phyloP scores from a whole-genome alignment of 2,329 filamentous ascomycete genomes.

The Fusarium xyrophilum region DNA sequence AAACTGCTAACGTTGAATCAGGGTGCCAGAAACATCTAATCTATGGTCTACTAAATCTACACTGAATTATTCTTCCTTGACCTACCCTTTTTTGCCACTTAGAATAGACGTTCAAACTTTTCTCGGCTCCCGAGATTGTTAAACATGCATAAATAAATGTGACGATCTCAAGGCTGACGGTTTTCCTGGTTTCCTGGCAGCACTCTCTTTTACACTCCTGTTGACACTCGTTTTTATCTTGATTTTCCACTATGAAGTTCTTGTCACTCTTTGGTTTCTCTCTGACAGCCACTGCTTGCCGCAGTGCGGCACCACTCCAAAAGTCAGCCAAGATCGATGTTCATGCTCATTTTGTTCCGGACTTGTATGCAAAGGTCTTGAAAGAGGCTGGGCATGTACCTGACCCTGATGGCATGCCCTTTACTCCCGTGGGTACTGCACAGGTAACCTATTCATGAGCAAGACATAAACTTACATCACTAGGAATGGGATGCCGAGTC shows the following conservation, averaged over 20 bases:
- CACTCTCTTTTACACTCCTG: neutral
- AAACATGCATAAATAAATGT: neutral
- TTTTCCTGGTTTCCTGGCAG: neutral
- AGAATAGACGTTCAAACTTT: accelerated
- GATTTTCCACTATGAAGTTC: neutral
- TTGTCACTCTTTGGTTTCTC: neutral
- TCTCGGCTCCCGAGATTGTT: too few relatives aligned
- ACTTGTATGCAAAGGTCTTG: conserved; percentile 5
- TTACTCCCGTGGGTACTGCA: neutral
- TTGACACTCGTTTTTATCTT: neutral
- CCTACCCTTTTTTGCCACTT: neutral
- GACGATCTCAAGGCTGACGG: accelerated
- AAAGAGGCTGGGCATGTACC: conserved; percentile 4
- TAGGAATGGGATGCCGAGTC: conserved; percentile 10
- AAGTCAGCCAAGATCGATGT: conserved; percentile 14
- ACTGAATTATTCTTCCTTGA: accelerated
- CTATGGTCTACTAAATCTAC: accelerated
- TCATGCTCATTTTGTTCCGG: conserved; percentile 4
- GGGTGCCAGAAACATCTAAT: neutral
- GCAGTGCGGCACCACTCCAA: neutral
- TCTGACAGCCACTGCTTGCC: neutral
- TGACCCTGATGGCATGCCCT: conserved; percentile 7
- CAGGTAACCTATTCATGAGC: accelerated
- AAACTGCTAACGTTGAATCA: neutral
- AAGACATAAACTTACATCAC: accelerated